phyloP scores from a whole-genome alignment of 2,329 filamentous ascomycete species.

The Fusarium sp. region DNA sequence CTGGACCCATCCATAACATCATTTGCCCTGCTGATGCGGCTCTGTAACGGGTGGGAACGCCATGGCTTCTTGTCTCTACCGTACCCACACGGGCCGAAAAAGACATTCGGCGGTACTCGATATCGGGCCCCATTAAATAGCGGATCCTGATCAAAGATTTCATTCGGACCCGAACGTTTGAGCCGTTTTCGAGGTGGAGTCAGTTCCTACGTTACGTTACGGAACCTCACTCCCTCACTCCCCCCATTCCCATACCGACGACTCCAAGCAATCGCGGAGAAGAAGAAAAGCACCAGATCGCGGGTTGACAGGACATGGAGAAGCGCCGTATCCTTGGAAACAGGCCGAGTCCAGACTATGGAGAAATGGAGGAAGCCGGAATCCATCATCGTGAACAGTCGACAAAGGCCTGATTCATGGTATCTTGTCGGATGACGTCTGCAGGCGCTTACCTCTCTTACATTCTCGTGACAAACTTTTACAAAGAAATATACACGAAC shows the following conservation, averaged over 20 bases:
- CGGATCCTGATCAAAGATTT: slow-evolving; percentile 2
- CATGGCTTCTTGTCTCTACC: background rate
- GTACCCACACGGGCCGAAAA: slow-evolving; percentile 37
- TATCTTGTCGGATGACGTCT: slow-evolving; percentile 14
- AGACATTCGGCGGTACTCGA: slow-evolving; percentile 33
- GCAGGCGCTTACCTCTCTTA: background rate
- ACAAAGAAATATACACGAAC: slow-evolving; percentile 5
- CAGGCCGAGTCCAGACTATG: slow-evolving; percentile 14
- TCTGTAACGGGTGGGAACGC: slow-evolving; percentile 28
- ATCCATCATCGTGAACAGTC: slow-evolving; percentile 6
- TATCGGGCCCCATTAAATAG: slow-evolving; percentile 13
- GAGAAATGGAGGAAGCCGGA: slow-evolving; percentile 22
- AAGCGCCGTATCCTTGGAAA: slow-evolving; percentile 17
- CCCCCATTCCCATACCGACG: background rate
- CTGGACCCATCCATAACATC: slow-evolving; percentile 13
- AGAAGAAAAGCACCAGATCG: slow-evolving; percentile 12
- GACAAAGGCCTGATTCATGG: slow-evolving; percentile 23
- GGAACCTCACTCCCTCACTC: slow-evolving; percentile 6
- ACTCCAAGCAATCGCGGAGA: slow-evolving; percentile 24
- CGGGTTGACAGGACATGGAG: slow-evolving; percentile 24
- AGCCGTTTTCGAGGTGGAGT: slow-evolving; percentile 7
- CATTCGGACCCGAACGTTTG: slow-evolving; percentile 27
- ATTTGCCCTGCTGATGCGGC: slow-evolving; percentile 30
- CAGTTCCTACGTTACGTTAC: slow-evolving; percentile 12
- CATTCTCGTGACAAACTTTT: slow-evolving; percentile 9